A percentile compares a stretch with the other conserved stretches of the same genome.
These are phyloP conservation scores for Ogataea henricii DNA, from an alignment of 805 yeast species.

Conservation along the genomic window DNA sequence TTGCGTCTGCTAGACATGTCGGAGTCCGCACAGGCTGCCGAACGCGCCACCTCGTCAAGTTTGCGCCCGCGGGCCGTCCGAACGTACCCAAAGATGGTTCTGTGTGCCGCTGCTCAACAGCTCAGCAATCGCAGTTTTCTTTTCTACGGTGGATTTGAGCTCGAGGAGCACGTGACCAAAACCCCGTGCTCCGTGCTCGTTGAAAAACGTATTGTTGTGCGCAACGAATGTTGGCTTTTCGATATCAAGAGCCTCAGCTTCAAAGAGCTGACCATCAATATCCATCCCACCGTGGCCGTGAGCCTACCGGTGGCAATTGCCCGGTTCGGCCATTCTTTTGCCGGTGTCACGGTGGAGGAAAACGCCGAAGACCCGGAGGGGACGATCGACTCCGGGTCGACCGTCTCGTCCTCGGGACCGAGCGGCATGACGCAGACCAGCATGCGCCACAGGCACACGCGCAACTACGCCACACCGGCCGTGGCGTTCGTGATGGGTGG, in stretches of 20 bases:
- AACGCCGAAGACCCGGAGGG: constrained; percentile 21
- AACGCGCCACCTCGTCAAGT: background rate
- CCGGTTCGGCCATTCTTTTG: constrained; percentile 35
- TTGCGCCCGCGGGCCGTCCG: background rate
- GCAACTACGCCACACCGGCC: constrained; percentile 31
- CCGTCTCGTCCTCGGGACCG: constrained; percentile 3
- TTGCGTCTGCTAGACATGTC: constrained; percentile 23
- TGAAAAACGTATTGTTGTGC: constrained; percentile 30
- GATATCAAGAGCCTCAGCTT: constrained; percentile 54
- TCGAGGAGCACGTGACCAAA: constrained; percentile 38
- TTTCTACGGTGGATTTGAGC: constrained; percentile 70
- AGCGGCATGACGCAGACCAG: background rate
- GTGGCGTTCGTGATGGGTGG: constrained; percentile 51
- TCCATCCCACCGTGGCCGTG: constrained; percentile 33
- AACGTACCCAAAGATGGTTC: constrained; percentile 49
- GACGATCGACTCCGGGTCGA: constrained; percentile 5
- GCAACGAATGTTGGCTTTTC: constrained; percentile 58
- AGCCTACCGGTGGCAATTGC: constrained; percentile 31
- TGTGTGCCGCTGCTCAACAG: constrained; percentile 48
- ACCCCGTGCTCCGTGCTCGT: constrained; percentile 43
- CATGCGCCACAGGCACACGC: constrained; percentile 4
- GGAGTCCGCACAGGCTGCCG: background rate
- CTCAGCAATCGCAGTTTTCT: constrained; percentile 60
- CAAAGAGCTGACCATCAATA: constrained; percentile 42
- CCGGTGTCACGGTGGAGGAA: constrained; percentile 32